Evolutionary conservation across 2,329 filamentous ascomycete species (phyloP).

Genomic region (Sporothrix schenckii): DNA sequence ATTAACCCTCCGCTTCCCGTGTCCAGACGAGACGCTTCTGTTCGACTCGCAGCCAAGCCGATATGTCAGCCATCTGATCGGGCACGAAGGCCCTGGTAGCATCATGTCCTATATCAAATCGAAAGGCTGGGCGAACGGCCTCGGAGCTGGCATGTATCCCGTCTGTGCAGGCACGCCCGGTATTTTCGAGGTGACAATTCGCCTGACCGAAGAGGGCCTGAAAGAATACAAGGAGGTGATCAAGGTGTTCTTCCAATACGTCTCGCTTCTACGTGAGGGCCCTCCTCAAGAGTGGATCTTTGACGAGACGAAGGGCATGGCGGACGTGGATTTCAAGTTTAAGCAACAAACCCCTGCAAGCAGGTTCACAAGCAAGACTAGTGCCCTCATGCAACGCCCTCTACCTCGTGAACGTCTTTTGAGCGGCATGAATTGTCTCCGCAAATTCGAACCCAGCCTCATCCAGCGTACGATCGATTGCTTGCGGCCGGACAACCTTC

Average conservation of each 20-base stretch:
- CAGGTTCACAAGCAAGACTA: slow-evolving; percentile 82
- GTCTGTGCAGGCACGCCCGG: slow-evolving; percentile 77
- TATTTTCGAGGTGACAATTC: slow-evolving; percentile 77
- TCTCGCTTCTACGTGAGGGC: slow-evolving; percentile 78
- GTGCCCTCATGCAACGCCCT: slow-evolving; percentile 87
- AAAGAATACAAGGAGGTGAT: slow-evolving; percentile 80
- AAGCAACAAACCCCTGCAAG: slow-evolving; percentile 89
- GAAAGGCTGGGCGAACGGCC: slow-evolving; percentile 84
- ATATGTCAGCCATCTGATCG: slow-evolving; percentile 86
- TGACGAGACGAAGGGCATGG: slow-evolving; percentile 85
- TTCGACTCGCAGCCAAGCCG: slow-evolving; percentile 80
- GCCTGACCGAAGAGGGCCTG: slow-evolving; percentile 80
- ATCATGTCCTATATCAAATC: slow-evolving; percentile 87
- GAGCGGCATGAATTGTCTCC: slow-evolving; percentile 74
- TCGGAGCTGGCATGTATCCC: slow-evolving; percentile 75
- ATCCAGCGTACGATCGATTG: slow-evolving; percentile 75
- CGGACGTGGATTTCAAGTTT: slow-evolving; percentile 93
- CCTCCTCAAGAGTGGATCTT: slow-evolving; percentile 92
- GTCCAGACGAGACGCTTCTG: slow-evolving; percentile 78
- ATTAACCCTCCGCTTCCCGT: slow-evolving; percentile 80
- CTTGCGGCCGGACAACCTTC: slow-evolving; percentile 85
- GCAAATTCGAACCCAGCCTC: slow-evolving; percentile 76
- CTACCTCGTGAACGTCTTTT: slow-evolving; percentile 85
- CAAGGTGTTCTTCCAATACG: slow-evolving; percentile 87
- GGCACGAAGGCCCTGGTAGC: slow-evolving; percentile 90